Percentiles rank a stretch among this genome's conserved stretches.
Evolutionary conservation across 352 stramenopile genomes (phyloP).

Genomic region (Phytophthora sp.): DNA sequence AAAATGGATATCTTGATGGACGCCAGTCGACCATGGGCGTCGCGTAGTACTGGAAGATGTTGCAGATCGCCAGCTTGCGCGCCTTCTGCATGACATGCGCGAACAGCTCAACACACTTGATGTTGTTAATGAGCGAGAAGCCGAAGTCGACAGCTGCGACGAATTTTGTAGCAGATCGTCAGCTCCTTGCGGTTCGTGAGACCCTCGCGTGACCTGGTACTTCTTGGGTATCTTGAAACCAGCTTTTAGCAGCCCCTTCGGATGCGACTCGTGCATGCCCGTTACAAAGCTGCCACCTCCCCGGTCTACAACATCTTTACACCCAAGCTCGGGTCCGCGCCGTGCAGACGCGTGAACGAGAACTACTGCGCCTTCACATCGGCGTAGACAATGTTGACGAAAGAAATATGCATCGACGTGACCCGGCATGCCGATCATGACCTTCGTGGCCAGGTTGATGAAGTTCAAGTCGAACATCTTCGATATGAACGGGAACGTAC

Average conservation of each 20-base stretch:
- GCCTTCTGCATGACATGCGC: constrained; percentile 92
- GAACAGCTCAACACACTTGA: constrained; percentile 97
- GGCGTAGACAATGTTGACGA: constrained; percentile 97
- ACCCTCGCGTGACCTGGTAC: constrained; percentile 83
- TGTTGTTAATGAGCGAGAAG: constrained; percentile 97
- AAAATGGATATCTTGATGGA: constrained; percentile 86
- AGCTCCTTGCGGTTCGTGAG: constrained; percentile 74
- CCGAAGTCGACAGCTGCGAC: constrained; percentile 97
- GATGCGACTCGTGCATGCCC: constrained; percentile 96
- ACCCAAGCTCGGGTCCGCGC: constrained; percentile 94
- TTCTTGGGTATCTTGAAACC: constrained; percentile 87
- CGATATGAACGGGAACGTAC: constrained; percentile 99
- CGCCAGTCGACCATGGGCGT: constrained; percentile 86
- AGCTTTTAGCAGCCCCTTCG: constrained; percentile 88
- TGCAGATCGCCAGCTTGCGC: constrained; percentile 96
- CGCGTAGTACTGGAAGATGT: constrained; percentile 84
- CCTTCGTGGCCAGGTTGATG: constrained; percentile 96
- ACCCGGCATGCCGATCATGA: constrained; percentile 92
- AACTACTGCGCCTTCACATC: constrained; percentile 94
- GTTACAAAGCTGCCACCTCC: constrained; percentile 98
- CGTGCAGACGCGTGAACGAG: constrained; percentile 94
- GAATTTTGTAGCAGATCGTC: constrained; percentile 94
- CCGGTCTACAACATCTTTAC: constrained; percentile 98
- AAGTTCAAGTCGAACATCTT: constrained; percentile 99
- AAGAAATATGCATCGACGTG: constrained; percentile 95